These are phyloP conservation scores for Tetrapisispora arboricola DNA, from an alignment of 805 yeast genomes.

Conservation along the genomic window DNA sequence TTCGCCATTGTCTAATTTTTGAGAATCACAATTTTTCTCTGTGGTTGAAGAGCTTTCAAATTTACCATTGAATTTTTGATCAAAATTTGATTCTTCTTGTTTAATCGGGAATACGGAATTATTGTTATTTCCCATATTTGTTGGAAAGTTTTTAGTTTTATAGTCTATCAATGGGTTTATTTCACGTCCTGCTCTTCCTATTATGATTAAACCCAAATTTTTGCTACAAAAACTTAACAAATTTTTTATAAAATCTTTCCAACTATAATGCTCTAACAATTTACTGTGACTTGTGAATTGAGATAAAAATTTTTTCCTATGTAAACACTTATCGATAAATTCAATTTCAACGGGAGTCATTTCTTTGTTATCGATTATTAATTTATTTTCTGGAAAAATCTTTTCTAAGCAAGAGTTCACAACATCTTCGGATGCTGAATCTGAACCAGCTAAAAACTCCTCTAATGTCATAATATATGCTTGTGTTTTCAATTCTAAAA, in stretches of 20 bases:
- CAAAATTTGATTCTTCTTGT: not conserved
- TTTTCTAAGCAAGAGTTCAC: constrained; percentile 54
- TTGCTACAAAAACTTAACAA: constrained; percentile 68
- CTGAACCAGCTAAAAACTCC: constrained; percentile 13
- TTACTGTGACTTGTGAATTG: constrained; percentile 38
- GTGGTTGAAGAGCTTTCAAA: no score
- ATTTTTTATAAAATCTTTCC: constrained; percentile 76
- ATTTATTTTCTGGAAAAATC: constrained; percentile 52
- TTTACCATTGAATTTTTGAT: not conserved
- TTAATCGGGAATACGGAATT: not conserved
- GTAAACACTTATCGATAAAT: constrained; percentile 62
- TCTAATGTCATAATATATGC: constrained; percentile 85
- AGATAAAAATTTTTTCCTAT: constrained; percentile 54
- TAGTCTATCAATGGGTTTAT: constrained; percentile 15
- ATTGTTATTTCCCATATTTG: not conserved
- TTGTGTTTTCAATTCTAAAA: constrained; percentile 85
- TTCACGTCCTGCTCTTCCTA: constrained; percentile 47
- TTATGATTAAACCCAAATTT: constrained; percentile 58
- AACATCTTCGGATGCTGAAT: constrained; percentile 7
- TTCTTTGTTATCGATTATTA: constrained; percentile 20
- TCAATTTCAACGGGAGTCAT: constrained; percentile 72
- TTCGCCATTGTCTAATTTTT: no score
- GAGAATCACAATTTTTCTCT: no score
- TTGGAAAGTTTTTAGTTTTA: not conserved
- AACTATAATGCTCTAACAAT: constrained; percentile 65